Evolutionary conservation across 108 stramenopile genomes (phyloP).

Genomic region (Nitzschia putrida): DNA sequence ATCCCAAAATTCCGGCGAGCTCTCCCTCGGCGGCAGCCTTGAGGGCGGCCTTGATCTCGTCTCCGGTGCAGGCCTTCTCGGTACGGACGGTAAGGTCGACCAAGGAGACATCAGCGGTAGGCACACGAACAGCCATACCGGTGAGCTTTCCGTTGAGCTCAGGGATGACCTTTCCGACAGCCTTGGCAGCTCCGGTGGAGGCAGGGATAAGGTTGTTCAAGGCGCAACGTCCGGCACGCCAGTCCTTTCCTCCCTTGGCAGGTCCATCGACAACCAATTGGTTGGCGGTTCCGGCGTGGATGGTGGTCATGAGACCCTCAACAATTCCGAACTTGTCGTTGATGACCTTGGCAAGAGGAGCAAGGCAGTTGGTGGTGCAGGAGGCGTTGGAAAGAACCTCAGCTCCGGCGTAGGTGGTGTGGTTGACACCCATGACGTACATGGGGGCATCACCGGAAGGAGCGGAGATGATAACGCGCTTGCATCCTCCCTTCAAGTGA

Average conservation of each 20-base stretch:
- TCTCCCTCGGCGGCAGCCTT: constrained; percentile 91
- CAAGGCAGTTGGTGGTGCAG: constrained; percentile 99
- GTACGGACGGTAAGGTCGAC: constrained; percentile 94
- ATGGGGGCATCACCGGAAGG: constrained; percentile 94
- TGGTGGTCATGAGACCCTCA: constrained; percentile 99
- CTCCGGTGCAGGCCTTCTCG: constrained; percentile 84
- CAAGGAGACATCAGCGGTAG: constrained; percentile 95
- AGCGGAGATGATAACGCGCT: constrained; percentile 97
- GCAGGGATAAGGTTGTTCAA: constrained; percentile 90
- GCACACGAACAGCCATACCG: constrained; percentile 90
- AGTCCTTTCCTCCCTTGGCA: constrained; percentile 90
- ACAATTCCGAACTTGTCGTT: constrained; percentile 94
- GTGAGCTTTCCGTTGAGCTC: constrained; percentile 80
- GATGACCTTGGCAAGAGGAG: constrained; percentile 97
- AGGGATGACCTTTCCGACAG: constrained; percentile 92
- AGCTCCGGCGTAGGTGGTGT: constrained; percentile 76
- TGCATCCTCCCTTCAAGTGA: constrained; percentile 92
- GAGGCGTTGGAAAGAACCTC: constrained; percentile 96
- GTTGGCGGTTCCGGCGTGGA: constrained; percentile 97
- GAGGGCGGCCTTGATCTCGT: constrained; percentile 88
- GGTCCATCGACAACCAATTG: constrained; percentile 97
- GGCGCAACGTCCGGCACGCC: constrained; percentile 75
- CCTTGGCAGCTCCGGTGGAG: constrained; percentile 94
- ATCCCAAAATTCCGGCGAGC: constrained; percentile 92
- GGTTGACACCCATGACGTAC: constrained; percentile 99